Percentiles rank a stretch among this genome's conserved stretches.
These are phyloP conservation scores for Botryotinia narcissicola DNA, from an alignment of 2,329 filamentous ascomycete genomes.

Conservation along the genomic window DNA sequence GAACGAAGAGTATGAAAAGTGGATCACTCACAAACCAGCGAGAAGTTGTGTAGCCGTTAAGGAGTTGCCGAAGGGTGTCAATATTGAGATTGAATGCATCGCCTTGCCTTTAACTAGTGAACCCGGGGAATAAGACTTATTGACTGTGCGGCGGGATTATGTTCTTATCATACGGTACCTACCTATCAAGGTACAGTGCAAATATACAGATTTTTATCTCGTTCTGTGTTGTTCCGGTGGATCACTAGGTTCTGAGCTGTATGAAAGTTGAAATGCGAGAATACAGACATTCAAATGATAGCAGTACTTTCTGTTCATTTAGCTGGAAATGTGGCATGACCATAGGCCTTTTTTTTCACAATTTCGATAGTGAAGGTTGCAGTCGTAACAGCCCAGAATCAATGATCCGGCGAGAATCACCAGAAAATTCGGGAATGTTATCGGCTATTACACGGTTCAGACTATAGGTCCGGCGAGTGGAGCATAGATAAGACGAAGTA, in stretches of 20 bases:
- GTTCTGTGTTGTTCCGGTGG: background rate
- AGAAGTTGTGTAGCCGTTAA: constrained; percentile 88
- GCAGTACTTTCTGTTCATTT: background rate
- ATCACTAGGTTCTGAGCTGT: background rate
- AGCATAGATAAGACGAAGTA: background rate
- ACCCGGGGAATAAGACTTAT: background rate
- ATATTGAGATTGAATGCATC: constrained; percentile 89
- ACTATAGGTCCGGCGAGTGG: background rate
- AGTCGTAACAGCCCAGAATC: background rate
- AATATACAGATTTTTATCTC: background rate
- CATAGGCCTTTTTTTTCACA: no score
- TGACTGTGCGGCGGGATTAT: background rate
- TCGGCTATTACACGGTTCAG: background rate
- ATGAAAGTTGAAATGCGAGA: background rate
- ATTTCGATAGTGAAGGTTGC: background rate
- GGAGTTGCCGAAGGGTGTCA: constrained; percentile 79
- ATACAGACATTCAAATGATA: background rate
- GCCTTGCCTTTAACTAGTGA: constrained; percentile 49
- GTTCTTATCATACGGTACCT: background rate
- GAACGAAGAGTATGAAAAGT: constrained; percentile 83
- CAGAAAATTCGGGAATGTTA: background rate
- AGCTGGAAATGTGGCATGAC: background rate
- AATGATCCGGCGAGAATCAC: background rate
- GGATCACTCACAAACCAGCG: constrained; percentile 81
- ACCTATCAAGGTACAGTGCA: background rate